Evolutionary conservation across 176 grass and related monocot species (phyloP), one percentile per base, ranked within the genome.

Genomic region (Oryza punctata): DNA sequence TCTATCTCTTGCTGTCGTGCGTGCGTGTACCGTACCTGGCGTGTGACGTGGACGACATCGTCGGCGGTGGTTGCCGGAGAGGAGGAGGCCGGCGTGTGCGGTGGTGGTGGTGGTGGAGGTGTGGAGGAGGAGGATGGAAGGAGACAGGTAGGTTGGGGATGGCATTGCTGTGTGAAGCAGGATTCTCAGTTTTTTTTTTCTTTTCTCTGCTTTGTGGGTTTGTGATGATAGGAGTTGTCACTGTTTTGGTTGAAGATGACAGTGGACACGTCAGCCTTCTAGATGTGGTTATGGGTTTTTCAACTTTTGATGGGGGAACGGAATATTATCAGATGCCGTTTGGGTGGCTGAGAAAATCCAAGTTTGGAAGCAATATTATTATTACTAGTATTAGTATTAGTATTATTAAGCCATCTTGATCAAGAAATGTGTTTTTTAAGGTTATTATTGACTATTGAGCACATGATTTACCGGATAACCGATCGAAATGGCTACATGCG

Each of bases 11-110:
- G 9, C 57, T 3, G n/a, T 61, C 57, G 21, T 61, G 57, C 57
- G 57, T 0, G 47, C 38, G 11, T 7, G n/a, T 60, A 75, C 72
- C 72, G 21, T 75, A 76, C 73, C 73, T 76, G 73, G 6, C 73
- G 37, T 76, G 27, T 35, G 73, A 28, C 49, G 49, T 76, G 49
- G 45, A 19, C 45, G 72, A 9, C 4, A 33, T 47, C 72, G 45
- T 47, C 72, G 45, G 44, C 28, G 47, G 46, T 2, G 49, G 18
- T 59, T 12, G 73, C 73, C 47, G 73, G 73, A 76, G 73, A 76
- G 18, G 72, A 50, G 72, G 10, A 21, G 45, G 47, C 16, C 26
- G 47, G 1, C 41, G 72, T 8, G 13, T 32, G 72, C 10, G 40
- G 40, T 16, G 41, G 43, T 2, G 40, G 35, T 15, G 40, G 43